Percentiles rank a stretch among this genome's conserved stretches.
phyloP scores from a whole-genome alignment of 2,329 filamentous ascomycete genomes.

The Fusarium marasasianum region DNA sequence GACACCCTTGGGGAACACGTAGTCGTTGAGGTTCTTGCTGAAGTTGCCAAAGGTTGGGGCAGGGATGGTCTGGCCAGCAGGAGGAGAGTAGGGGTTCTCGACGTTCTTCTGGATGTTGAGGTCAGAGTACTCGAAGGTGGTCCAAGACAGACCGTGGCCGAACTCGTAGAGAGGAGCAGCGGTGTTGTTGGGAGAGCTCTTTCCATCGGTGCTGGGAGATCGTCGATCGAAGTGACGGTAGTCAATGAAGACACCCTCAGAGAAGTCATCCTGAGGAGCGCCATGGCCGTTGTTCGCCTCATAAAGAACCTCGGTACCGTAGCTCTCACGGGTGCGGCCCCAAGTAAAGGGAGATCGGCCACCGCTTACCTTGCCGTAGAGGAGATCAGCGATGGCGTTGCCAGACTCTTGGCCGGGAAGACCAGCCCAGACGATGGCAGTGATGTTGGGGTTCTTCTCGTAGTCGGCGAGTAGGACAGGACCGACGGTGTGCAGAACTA shows the following conservation, averaged over 20 bases:
- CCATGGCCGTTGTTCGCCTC: constrained; percentile 72
- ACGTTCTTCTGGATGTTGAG: constrained; percentile 64
- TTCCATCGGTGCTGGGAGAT: constrained; percentile 45
- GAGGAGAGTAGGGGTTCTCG: constrained; percentile 65
- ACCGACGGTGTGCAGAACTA: constrained; percentile 87
- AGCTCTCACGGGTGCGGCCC: constrained; percentile 72
- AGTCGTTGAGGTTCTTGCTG: constrained; percentile 70
- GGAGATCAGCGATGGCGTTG: constrained; percentile 80
- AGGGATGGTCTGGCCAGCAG: constrained; percentile 67
- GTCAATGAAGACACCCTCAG: constrained; percentile 83
- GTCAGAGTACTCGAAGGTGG: constrained; percentile 79
- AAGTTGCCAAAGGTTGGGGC: constrained; percentile 73
- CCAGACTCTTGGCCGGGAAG: constrained; percentile 86
- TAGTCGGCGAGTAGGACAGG: constrained; percentile 81
- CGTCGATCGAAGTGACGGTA: constrained; percentile 71
- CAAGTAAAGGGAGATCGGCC: constrained; percentile 85
- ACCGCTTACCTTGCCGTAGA: constrained; percentile 84
- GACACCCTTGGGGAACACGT: constrained; percentile 72
- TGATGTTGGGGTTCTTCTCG: constrained; percentile 80
- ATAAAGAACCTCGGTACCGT: constrained; percentile 74
- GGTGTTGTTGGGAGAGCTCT: constrained; percentile 33
- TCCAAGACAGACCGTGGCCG: constrained; percentile 83
- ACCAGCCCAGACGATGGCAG: constrained; percentile 84
- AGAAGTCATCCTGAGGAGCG: constrained; percentile 77
- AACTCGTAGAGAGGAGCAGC: constrained; percentile 79